Percentiles rank a stretch among this genome's conserved stretches.
phyloP scores from a whole-genome alignment of 129 eudicot species.

The Flaveria brownii region DNA sequence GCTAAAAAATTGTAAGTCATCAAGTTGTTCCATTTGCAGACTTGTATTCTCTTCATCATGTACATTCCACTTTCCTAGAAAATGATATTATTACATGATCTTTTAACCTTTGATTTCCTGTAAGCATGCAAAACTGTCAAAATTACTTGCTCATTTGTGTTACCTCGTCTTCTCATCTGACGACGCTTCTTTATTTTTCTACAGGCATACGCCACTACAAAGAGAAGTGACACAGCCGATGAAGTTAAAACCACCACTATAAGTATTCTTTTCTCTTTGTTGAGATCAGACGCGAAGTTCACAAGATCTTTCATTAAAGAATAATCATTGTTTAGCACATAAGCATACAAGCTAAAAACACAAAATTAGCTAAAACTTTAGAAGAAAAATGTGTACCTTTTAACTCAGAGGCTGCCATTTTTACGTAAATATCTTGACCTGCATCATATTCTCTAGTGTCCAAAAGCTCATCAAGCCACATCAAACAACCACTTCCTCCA shows the following conservation, averaged over 20 bases:
- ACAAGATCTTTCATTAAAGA: not conserved
- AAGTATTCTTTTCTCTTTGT: slow-evolving; percentile 1
- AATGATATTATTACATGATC: too few relatives aligned
- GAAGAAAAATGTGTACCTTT: not conserved
- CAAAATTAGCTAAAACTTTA: not conserved
- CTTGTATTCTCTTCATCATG: too few relatives aligned
- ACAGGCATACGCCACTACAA: not conserved
- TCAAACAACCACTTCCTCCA: too few relatives aligned
- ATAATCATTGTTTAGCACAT: not conserved
- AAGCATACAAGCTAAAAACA: not conserved
- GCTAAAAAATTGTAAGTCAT: too few relatives aligned
- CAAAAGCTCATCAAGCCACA: too few relatives aligned
- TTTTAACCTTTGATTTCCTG: not conserved
- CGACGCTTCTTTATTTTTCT: not conserved
- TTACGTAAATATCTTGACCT: too few relatives aligned
- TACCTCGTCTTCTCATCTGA: not conserved
- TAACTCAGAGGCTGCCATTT: too few relatives aligned
- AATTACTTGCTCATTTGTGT: not conserved
- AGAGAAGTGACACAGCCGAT: not conserved
- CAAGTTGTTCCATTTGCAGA: too few relatives aligned
- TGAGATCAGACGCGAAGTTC: not conserved
- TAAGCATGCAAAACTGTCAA: not conserved
- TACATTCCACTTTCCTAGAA: too few relatives aligned
- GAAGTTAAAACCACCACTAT: not conserved
- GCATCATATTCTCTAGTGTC: too few relatives aligned